phyloP scores from a whole-genome alignment of 179 eudicot species.

The Heliamphora pulchella region DNA sequence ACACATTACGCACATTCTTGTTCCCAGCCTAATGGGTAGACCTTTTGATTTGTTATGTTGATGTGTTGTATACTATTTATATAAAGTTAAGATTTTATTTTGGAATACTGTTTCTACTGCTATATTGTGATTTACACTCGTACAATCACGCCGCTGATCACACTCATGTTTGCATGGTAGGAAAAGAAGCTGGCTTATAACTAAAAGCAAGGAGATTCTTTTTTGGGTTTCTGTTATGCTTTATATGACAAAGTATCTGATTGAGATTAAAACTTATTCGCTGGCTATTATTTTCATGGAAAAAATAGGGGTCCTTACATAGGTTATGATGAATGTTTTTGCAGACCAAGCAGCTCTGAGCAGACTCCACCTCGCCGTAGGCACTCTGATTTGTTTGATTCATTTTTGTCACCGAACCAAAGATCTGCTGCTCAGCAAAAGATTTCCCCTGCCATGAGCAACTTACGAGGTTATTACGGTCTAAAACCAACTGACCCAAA shows the following conservation, averaged over 20 bases:
- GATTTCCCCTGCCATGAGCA: slow-evolving; percentile 78
- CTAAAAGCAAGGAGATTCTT: background rate
- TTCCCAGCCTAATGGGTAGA: too few species aligned
- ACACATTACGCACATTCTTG: too few species aligned
- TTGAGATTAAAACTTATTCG: background rate
- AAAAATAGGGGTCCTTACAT: background rate
- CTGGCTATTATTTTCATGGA: background rate
- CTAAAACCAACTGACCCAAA: slow-evolving; percentile 35
- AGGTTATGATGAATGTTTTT: slow-evolving; percentile 15
- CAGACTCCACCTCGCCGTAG: slow-evolving; percentile 43
- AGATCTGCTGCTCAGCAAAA: slow-evolving; percentile 42
- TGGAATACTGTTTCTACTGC: too few species aligned
- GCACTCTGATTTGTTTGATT: slow-evolving; percentile 60
- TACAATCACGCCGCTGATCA: too few species aligned
- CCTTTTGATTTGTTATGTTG: too few species aligned
- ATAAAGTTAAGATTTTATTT: too few species aligned
- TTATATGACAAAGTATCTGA: background rate
- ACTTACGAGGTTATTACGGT: slow-evolving; percentile 73
- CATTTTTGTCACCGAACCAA: slow-evolving; percentile 52
- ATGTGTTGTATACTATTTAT: too few species aligned
- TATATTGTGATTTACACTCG: too few species aligned
- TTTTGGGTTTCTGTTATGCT: background rate
- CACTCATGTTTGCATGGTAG: background rate
- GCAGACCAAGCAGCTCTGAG: slow-evolving; percentile 54
- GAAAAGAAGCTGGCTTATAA: background rate